phyloP scores from a whole-genome alignment of 768 basidiomycete genomes.

The Tricholoma flavovirens region DNA sequence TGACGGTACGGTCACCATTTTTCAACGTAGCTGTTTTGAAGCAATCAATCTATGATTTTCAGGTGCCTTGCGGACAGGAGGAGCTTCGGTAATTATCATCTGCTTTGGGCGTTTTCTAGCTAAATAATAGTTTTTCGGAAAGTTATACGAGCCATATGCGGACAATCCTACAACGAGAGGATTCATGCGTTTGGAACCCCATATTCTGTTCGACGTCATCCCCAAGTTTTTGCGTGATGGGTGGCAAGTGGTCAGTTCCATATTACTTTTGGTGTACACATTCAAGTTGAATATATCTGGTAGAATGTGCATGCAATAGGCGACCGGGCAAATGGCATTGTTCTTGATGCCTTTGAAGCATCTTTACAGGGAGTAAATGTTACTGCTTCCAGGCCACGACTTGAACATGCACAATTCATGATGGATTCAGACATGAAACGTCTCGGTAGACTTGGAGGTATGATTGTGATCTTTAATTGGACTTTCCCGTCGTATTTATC shows the following conservation, averaged over 20 bases:
- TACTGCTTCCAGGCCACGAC: conserved; percentile 62
- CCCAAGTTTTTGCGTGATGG: conserved; percentile 69
- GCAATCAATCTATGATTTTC: background rate
- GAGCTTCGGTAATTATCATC: conserved; percentile 62
- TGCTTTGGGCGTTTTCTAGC: background rate
- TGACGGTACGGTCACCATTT: conserved; percentile 40
- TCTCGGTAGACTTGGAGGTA: conserved; percentile 76
- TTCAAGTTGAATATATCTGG: background rate
- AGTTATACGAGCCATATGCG: conserved; percentile 79
- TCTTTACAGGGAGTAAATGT: conserved; percentile 57
- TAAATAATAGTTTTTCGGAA: conserved; percentile 5
- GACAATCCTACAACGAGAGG: conserved; percentile 74
- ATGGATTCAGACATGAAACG: conserved; percentile 68
- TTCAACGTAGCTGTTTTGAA: conserved; percentile 1
- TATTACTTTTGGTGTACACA: background rate
- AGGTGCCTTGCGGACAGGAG: conserved; percentile 87
- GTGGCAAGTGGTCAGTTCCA: conserved; percentile 79
- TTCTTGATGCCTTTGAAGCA: conserved; percentile 77
- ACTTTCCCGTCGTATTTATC: background rate
- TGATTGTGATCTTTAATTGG: conserved; percentile 11
- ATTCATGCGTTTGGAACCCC: conserved; percentile 65
- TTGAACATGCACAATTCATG: conserved; percentile 92
- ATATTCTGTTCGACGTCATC: conserved; percentile 57
- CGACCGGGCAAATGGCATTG: conserved; percentile 80
- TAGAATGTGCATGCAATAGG: conserved; percentile 88